Percentiles rank a stretch among this genome's conserved stretches.
Conservation (phyloP, 495 filamentous ascomycete genomes). For the Penicillium parvum region DNA sequence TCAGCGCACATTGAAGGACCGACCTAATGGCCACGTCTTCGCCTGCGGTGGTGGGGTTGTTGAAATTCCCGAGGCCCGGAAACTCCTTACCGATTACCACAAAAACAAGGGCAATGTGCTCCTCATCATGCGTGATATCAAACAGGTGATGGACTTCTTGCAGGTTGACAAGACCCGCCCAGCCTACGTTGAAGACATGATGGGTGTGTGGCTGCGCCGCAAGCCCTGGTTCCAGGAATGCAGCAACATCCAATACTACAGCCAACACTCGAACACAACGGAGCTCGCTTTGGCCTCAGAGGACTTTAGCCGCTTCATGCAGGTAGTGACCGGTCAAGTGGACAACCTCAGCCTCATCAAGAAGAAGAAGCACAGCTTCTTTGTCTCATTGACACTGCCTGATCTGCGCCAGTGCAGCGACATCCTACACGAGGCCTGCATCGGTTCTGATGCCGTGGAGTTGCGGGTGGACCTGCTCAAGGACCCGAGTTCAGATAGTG, state of each 20-base stretch:
- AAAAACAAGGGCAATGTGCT: conserved; percentile 83
- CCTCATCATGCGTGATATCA: conserved; percentile 81
- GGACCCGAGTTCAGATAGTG: conserved; percentile 58
- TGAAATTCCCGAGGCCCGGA: conserved; percentile 77
- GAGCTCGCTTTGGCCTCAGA: conserved; percentile 58
- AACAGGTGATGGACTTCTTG: conserved; percentile 84
- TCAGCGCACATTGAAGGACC: conserved; percentile 64
- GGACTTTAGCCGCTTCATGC: conserved; percentile 77
- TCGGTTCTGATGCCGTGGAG: conserved; percentile 92
- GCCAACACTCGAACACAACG: conserved; percentile 54
- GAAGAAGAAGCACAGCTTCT: conserved; percentile 78
- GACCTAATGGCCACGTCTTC: conserved; percentile 73
- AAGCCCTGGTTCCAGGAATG: conserved; percentile 91
- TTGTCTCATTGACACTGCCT: conserved; percentile 84
- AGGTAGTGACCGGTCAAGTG: conserved; percentile 63
- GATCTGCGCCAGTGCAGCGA: conserved; percentile 59
- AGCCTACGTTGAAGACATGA: conserved; percentile 91
- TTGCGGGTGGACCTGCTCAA: conserved; percentile 86
- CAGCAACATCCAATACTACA: conserved; percentile 93
- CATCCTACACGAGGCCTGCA: conserved; percentile 63
- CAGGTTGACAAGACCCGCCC: conserved; percentile 86
- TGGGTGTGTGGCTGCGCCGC: conserved; percentile 84
- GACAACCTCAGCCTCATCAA: conserved; percentile 61
- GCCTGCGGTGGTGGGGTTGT: conserved; percentile 94
- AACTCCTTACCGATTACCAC: conserved; percentile 69